Conservation (phyloP, 2,329 filamentous ascomycete genomes). For the Cercospora brassicicola region DNA sequence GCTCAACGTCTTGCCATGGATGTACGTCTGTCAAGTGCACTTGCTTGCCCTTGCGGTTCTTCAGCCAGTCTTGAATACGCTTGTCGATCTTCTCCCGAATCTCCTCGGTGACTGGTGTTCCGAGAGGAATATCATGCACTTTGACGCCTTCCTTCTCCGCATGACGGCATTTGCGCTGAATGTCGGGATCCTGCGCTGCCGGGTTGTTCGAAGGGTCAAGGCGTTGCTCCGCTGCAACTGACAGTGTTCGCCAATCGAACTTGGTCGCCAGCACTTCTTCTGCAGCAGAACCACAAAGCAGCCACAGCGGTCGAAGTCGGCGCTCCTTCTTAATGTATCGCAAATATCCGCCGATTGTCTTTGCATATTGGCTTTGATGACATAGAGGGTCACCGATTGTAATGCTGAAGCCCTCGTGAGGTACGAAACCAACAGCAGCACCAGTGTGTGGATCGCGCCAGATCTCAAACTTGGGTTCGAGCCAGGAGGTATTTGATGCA, state of each 20-base stretch:
- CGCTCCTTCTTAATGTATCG: conserved; percentile 71
- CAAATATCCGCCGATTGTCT: conserved; percentile 72
- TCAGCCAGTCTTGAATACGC: conserved; percentile 76
- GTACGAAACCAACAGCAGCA: conserved; percentile 80
- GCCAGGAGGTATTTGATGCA: conserved; percentile 89
- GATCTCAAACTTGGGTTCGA: conserved; percentile 82
- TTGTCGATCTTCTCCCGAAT: conserved; percentile 68
- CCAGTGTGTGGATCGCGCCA: conserved; percentile 80
- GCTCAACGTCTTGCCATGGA: conserved; percentile 80
- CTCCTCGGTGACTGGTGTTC: conserved; percentile 63
- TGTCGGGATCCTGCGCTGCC: conserved; percentile 63
- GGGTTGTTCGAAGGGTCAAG: conserved; percentile 71
- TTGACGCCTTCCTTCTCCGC: conserved; percentile 82
- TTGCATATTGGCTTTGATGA: conserved; percentile 71
- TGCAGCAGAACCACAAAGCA: conserved; percentile 75
- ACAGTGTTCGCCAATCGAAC: conserved; percentile 84
- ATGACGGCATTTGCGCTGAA: conserved; percentile 74
- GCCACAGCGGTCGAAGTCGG: conserved; percentile 78
- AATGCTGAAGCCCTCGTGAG: conserved; percentile 74
- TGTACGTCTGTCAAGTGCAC: conserved; percentile 87
- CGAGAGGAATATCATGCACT: conserved; percentile 69
- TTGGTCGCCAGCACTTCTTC: conserved; percentile 78
- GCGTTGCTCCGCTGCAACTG: conserved; percentile 84
- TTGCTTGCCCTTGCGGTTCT: conserved; percentile 76
- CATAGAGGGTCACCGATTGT: conserved; percentile 86